Evolutionary conservation across 257 asterid species (phyloP), one percentile per base, ranked within the genome.

Genomic region (Nicotiana obtusifolia): DNA sequence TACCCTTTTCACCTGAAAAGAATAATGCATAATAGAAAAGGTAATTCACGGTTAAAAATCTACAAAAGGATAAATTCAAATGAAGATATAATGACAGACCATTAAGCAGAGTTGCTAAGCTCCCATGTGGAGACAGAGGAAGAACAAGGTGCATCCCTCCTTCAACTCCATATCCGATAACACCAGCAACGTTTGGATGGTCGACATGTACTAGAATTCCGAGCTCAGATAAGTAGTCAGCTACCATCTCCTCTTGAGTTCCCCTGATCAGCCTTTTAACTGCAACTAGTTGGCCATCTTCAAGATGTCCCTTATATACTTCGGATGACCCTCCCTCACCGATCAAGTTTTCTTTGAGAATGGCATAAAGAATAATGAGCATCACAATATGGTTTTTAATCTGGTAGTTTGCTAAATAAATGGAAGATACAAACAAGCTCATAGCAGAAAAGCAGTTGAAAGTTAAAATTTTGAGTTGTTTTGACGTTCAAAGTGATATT

Each of bases 111-210:
- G 95, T 89, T 15, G 93, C 91, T 88, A 96, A 87, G 88, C 99
- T 91, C 71, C 99, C 99, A 78, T 96, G 94, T 53, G 95, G 92
- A 33, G 99, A 96, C 73, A 96, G 87, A 78, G 99, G 99, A 82
- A 96, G 98, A 82, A 96, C 95, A 78, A 96, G 97, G 85, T 94
- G 97, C 98, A 96, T 93, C 78, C 99, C 99, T 65, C 97, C 98
- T 88, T 96, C 98, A 28, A 96, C 98, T 26, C 99, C 97, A 84
- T 94, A 96, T 30, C 99, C 99, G 49, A 96, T 93, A 77, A 94
- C 95, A 69, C 84, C 89, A 28, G 99, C 88, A 82, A 96, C 91
- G 87, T 96, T 90, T 7, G 99, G 97, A 86, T 96, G 97, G 85
- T 92, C 88, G 44, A 93, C 99, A 81, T 96, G 99, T 20, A 93